Evolutionary conservation across 177 flowering plant genomes (phyloP).

Genomic region (Tripterygium wilfordii): DNA sequence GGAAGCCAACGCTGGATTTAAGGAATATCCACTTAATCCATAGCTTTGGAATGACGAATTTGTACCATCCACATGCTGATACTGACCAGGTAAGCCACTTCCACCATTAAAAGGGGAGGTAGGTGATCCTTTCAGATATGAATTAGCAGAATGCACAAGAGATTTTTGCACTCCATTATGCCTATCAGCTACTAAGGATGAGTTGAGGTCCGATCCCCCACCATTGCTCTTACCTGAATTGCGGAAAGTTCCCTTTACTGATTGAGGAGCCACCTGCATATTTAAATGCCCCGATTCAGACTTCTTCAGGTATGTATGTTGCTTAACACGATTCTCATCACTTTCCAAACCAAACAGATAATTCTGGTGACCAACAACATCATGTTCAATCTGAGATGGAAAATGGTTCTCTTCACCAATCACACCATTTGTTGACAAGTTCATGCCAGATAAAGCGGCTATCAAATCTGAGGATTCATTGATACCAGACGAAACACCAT

Average conservation of each 20-base stretch:
- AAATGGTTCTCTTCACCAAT: conserved; percentile 38
- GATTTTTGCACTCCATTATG: conserved; percentile 30
- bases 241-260: too few species aligned
- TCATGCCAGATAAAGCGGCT: conserved; percentile 64
- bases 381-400: conserved; percentile 30
- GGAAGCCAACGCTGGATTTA: conserved; percentile 41
- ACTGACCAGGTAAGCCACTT: conserved; percentile 30
- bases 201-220: conserved; percentile 20
- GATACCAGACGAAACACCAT: conserved; percentile 33
- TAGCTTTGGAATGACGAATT: conserved; percentile 35
- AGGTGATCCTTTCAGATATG: conserved; percentile 34
- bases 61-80: conserved; percentile 28
- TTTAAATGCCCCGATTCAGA: conserved; percentile 37
- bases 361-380: conserved; percentile 31
- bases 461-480: conserved; percentile 47
- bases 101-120: conserved; percentile 24
- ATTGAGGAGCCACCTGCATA: conserved; percentile 24
- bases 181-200: conserved; percentile 24
- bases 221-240: conserved; percentile 27
- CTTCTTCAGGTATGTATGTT: conserved; percentile 32
- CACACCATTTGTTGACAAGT: conserved; percentile 41
- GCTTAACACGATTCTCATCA: conserved; percentile 34
- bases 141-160: conserved; percentile 22
- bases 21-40: conserved; percentile 37
- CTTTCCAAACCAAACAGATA: conserved; percentile 40